Conservation (phyloP, 225 moss, liverwort and hornwort species). For the Marchantia paleacea region DNA sequence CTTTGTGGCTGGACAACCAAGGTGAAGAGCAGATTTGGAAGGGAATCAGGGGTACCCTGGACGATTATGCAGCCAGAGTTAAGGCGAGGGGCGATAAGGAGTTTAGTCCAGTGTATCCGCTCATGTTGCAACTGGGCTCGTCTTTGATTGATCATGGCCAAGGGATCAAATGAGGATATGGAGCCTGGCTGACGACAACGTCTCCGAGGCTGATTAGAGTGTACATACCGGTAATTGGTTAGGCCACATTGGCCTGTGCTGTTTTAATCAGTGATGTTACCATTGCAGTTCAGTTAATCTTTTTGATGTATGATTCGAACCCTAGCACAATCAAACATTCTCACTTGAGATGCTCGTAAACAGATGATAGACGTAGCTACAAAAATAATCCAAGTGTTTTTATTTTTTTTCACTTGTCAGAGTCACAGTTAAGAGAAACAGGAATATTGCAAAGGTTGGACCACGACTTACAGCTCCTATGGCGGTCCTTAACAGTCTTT, state of each 20-base stretch:
- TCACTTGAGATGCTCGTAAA: background rate
- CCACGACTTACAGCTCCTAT: background rate
- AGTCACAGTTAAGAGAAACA: conserved; percentile 3
- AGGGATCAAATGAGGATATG: conserved; percentile 22
- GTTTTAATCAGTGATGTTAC: conserved; percentile 11
- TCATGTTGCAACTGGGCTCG: conserved; percentile 86
- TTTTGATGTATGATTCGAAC: conserved; percentile 3
- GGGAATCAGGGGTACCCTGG: conserved; percentile 71
- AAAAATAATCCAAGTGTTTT: background rate
- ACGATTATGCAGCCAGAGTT: conserved; percentile 83
- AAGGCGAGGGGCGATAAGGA: conserved; percentile 90
- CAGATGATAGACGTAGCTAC: background rate
- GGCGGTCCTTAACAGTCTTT: too few species aligned
- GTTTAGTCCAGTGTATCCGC: conserved; percentile 84
- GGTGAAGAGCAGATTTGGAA: conserved; percentile 85
- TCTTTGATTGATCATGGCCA: conserved; percentile 34
- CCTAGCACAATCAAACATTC: background rate
- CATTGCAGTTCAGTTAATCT: background rate
- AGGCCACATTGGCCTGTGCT: conserved; percentile 43
- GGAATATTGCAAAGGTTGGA: background rate
- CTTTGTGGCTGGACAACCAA: conserved; percentile 87
- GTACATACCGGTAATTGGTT: conserved; percentile 46
- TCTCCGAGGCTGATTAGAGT: conserved; percentile 30
- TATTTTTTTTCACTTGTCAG: background rate
- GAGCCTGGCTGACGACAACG: background rate